Percentiles rank a stretch among this genome's conserved stretches.
phyloP scores from a whole-genome alignment of 2,329 filamentous ascomycete species.

The Nigrospora osmanthi region DNA sequence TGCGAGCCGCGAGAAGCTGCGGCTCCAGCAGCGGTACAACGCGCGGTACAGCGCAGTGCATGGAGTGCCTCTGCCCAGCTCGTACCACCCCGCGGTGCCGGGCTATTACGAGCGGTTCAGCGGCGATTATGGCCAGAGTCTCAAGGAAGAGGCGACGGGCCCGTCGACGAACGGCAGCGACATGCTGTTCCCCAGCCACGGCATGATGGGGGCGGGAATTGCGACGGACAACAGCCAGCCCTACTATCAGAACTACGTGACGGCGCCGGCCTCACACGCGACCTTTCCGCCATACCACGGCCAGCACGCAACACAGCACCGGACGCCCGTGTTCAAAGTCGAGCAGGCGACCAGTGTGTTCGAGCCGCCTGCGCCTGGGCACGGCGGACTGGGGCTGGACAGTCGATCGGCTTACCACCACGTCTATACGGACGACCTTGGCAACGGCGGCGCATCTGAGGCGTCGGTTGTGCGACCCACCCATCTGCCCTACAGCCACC shows the following conservation, averaged over 20 bases:
- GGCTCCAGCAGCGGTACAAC: neutral
- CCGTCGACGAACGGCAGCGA: too few species aligned
- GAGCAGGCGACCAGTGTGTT: neutral
- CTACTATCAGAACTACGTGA: neutral
- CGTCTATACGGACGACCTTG: neutral
- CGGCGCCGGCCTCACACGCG: neutral
- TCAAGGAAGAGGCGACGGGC: too few species aligned
- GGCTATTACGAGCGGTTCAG: neutral
- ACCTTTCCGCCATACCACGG: neutral
- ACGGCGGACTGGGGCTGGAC: neutral
- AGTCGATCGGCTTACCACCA: neutral
- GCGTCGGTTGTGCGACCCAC: neutral
- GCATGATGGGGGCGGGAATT: too few species aligned
- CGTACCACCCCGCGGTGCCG: neutral
- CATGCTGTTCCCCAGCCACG: too few species aligned
- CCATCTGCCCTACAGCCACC: neutral
- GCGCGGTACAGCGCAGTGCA: neutral
- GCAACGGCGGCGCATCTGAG: neutral
- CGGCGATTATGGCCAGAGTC: too few species aligned
- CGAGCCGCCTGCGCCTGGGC: neutral
- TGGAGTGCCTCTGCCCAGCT: neutral
- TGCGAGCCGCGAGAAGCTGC: slow-evolving; percentile 3
- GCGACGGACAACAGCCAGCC: too few species aligned
- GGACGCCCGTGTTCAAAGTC: neutral
- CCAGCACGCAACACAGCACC: neutral